Evolutionary conservation across 2,329 filamentous ascomycete species (phyloP), one percentile per base, ranked within the genome.

Genomic region (Venturia aucupariae): DNA sequence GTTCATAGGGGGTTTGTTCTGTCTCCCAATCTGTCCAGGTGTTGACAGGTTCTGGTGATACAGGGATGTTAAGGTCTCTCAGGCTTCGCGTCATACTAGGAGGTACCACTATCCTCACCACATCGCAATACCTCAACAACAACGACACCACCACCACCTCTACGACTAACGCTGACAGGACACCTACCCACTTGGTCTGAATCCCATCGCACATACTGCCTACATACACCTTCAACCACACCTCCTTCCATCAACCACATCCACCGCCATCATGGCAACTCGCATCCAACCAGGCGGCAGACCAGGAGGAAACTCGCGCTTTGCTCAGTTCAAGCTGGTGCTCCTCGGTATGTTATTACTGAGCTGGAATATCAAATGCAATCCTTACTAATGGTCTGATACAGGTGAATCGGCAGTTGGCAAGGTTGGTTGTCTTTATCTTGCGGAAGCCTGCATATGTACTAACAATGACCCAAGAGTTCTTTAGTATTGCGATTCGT

Each of bases 271-370:
- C 76, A 97, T 97, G 93, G 90, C 92, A 79, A 85, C 90, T 77
- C 87, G 92, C 86, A 86, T 86, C 80, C 87, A 83, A 85, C 87
- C 86, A 85, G 82, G 82, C 74, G 82, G 80, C 73, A 81, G 85
- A 69, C 82, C 84, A 67, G 83, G 83, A 72, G 65, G 74, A 68
- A 55, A 73, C 68, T 75, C 90, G 78, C 88, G 93, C 74, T 97
- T 99, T 79, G 93, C 94, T 72, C 94, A 99, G 84, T 99, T 99
- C 82, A 99, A 99, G 84, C 85, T 99, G 72, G 94, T 99, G 69
- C 83, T 99, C 74, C 84, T 99, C 69, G 94, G 94, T 97, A 85
- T 70, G 88, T 74, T 48, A 62, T 62, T 61, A 32, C 15, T 35
- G 1, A 38, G 55, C 6, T 2, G 27, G 13, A 41, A 17, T 7